These are phyloP conservation scores for Trametopsis cervina DNA, from an alignment of 768 basidiomycete genomes.

Conservation along the genomic window DNA sequence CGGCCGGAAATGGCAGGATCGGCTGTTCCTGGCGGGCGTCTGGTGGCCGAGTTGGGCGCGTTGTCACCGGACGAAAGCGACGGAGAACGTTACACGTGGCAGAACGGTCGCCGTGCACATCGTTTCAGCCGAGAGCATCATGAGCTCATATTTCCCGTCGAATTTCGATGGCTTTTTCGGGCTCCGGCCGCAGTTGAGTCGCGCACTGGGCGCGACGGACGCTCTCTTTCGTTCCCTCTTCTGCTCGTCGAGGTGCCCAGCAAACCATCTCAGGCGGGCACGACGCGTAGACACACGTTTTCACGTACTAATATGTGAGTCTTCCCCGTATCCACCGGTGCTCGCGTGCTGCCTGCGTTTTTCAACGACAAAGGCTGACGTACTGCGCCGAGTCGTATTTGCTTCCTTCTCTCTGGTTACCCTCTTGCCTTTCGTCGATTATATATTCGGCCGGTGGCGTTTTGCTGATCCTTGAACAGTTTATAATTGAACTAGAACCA, in stretches of 20 bases:
- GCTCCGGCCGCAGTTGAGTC: constrained; percentile 3
- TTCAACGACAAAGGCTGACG: constrained; percentile 3
- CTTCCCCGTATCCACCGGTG: background rate
- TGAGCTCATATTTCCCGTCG: constrained; percentile 11
- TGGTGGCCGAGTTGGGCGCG: constrained; percentile 5
- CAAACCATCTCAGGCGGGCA: background rate
- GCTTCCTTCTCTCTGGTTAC: constrained; percentile 6
- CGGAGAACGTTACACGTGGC: constrained; percentile 22
- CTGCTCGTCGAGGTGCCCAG: background rate
- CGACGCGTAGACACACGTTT: background rate
- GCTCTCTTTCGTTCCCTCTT: constrained; percentile 4
- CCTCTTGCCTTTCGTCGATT: background rate
- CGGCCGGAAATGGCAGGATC: constrained; percentile 11
- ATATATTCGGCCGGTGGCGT: constrained; percentile 6
- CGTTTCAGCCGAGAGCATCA: constrained; percentile 17
- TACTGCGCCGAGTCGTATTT: background rate
- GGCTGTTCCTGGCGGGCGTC: constrained; percentile 7
- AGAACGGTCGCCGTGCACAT: constrained; percentile 11
- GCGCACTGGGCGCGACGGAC: background rate
- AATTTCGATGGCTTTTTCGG: constrained; percentile 18
- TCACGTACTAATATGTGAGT: constrained; percentile 12
- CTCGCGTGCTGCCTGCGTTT: background rate
- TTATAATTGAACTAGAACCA: constrained; percentile 7
- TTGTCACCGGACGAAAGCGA: constrained; percentile 13
- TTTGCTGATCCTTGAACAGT: constrained; percentile 7